Conservation (phyloP, 306 rosid species). For the Sechiopsis laciniata region DNA sequence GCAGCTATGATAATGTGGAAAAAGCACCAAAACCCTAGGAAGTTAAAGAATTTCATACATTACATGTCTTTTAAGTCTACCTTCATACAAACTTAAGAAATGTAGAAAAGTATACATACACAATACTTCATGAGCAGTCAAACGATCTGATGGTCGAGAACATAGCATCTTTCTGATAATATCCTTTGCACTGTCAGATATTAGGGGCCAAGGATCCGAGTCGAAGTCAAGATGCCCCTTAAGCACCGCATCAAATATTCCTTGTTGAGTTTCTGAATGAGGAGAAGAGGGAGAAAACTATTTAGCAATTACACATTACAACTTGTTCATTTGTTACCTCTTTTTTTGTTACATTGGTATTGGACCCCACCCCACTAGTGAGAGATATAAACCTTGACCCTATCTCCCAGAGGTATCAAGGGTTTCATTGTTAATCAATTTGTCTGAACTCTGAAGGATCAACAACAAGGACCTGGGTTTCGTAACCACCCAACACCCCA, state of each 20-base stretch:
- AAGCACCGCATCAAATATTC: constrained; percentile 74
- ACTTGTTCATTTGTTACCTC: not conserved
- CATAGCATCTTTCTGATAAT: constrained; percentile 65
- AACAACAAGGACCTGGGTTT: not conserved
- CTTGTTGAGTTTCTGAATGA: constrained; percentile 71
- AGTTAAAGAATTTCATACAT: too few relatives aligned
- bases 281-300: constrained; percentile 36
- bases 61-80: not conserved
- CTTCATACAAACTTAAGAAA: constrained; percentile 1
- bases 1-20: not conserved
- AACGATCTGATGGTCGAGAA: constrained; percentile 58
- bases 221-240: constrained; percentile 72
- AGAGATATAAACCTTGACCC: not conserved
- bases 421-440: not conserved
- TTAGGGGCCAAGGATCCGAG: constrained; percentile 74
- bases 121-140: constrained; percentile 73
- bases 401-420: not conserved
- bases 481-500: constrained; percentile 3
- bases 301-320: not conserved
- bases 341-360: not conserved
- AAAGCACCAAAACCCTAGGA: not conserved
- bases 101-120: constrained; percentile 45
- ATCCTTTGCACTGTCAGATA: constrained; percentile 66
- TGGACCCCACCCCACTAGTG: not conserved
- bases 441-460: not conserved